Conservation (phyloP, 768 basidiomycete species). For the Crepidotus variabilis region DNA sequence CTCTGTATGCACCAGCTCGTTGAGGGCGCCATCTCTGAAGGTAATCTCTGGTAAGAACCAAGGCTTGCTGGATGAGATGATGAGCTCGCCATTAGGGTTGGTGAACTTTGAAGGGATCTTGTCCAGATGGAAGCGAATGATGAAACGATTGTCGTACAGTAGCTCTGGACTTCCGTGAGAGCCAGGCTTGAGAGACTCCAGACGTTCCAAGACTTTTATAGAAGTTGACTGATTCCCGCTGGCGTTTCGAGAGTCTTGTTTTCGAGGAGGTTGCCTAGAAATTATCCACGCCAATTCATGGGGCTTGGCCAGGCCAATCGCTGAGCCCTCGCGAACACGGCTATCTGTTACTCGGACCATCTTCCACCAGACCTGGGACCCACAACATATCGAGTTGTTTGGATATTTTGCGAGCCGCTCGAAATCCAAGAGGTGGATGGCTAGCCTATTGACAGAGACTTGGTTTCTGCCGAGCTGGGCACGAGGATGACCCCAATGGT, state of each 20-base stretch:
- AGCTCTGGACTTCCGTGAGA: constrained; percentile 20
- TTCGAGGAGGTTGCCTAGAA: constrained; percentile 47
- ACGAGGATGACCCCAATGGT: constrained; percentile 70
- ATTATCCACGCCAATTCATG: constrained; percentile 55
- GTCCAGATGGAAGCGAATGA: constrained; percentile 41
- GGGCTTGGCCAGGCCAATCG: neutral
- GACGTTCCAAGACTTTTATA: no score
- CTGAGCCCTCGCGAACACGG: constrained; percentile 4
- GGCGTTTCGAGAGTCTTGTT: constrained; percentile 12
- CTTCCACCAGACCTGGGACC: constrained; percentile 62
- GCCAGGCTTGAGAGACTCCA: no score
- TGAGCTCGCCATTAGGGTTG: neutral
- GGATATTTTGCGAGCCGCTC: constrained; percentile 21
- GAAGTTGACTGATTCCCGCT: no score
- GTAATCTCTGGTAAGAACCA: constrained; percentile 17
- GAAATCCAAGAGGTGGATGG: constrained; percentile 42
- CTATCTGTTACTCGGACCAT: constrained; percentile 38
- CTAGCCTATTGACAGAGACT: constrained; percentile 42
- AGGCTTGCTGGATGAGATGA: constrained; percentile 9
- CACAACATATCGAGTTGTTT: constrained; percentile 33
- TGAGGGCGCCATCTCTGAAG: neutral
- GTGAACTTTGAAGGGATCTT: constrained; percentile 37
- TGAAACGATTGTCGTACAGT: constrained; percentile 67
- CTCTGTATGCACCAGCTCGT: constrained; percentile 9
- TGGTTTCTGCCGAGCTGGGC: constrained; percentile 58